phyloP scores from a whole-genome alignment of 176 grass and related monocot species.

The Elymus sibiricus region DNA sequence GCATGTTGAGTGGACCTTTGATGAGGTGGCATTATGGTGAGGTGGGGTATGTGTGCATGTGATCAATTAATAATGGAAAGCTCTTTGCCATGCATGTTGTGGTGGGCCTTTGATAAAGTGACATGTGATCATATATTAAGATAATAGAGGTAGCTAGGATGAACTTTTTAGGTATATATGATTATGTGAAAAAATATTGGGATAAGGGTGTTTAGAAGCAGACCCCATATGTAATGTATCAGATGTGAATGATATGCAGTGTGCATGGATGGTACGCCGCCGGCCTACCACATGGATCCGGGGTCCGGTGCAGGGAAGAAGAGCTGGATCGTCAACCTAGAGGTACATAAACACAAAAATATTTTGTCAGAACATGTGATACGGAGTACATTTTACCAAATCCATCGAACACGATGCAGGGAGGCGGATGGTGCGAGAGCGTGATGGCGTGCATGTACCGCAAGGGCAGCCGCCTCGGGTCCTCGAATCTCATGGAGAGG shows the following conservation, averaged over 20 bases:
- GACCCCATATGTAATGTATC: too few relatives aligned
- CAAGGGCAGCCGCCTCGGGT: slow-evolving; percentile 47
- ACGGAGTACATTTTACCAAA: neutral
- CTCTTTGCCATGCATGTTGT: too few relatives aligned
- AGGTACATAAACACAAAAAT: slow-evolving; percentile 1
- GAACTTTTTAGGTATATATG: too few relatives aligned
- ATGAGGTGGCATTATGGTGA: too few relatives aligned
- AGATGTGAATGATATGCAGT: slow-evolving; percentile 44
- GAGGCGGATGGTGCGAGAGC: slow-evolving; percentile 80
- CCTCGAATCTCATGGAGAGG: slow-evolving; percentile 65
- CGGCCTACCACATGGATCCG: slow-evolving; percentile 70
- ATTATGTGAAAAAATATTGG: too few relatives aligned
- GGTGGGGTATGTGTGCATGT: too few relatives aligned
- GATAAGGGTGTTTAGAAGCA: too few relatives aligned
- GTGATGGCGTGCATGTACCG: slow-evolving; percentile 44
- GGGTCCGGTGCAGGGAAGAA: slow-evolving; percentile 54
- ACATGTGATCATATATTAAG: too few relatives aligned
- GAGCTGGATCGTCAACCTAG: slow-evolving; percentile 74
- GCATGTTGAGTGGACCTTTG: too few relatives aligned
- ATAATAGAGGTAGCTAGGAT: too few relatives aligned
- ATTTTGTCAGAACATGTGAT: neutral
- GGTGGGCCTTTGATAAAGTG: too few relatives aligned
- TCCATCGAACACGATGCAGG: slow-evolving; percentile 20
- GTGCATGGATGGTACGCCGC: slow-evolving; percentile 71
- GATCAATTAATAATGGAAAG: too few relatives aligned